phyloP scores from a whole-genome alignment of 1,284 basidiomycete genomes.

The Exobasidium rhododendri region DNA sequence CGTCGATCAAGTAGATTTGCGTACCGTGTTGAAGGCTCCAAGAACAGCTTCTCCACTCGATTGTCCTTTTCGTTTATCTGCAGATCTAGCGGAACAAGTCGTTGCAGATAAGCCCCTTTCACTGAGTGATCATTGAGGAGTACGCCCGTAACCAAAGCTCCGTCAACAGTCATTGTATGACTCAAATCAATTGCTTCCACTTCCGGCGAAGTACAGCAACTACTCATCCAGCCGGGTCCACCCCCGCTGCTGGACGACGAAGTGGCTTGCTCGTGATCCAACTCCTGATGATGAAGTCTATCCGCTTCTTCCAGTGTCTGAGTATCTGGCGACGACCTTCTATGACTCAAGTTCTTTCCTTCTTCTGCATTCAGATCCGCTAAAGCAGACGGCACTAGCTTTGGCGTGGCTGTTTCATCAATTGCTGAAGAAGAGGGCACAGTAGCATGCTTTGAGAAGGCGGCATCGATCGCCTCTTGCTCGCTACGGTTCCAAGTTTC shows the following conservation, averaged over 20 bases:
- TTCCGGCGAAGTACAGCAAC: constrained; percentile 14
- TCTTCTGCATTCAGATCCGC: background rate
- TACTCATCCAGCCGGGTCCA: constrained; percentile 11
- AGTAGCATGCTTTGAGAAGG: background rate
- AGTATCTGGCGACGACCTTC: too few relatives aligned
- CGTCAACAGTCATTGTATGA: background rate
- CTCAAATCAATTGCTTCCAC: constrained; percentile 6
- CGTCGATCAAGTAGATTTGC: too few relatives aligned
- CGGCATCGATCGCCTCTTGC: background rate
- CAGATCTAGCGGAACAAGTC: background rate
- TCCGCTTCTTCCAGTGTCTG: too few relatives aligned
- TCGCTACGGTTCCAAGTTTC: background rate
- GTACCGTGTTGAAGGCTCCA: too few relatives aligned
- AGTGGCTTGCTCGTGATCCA: constrained; percentile 8
- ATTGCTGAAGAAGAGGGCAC: background rate
- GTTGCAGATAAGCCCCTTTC: background rate
- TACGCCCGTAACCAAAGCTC: background rate
- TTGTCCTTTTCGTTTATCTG: too few relatives aligned
- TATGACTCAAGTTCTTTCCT: background rate
- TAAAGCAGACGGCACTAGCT: too few relatives aligned
- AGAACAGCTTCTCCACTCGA: too few relatives aligned
- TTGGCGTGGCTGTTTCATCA: background rate
- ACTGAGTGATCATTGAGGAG: background rate
- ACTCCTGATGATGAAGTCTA: background rate
- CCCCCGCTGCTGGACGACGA: constrained; percentile 11